Base-by-base conservation (phyloP, 2,329 filamentous ascomycete genomes). In the Sphaerulina vaccinii region DNA sequence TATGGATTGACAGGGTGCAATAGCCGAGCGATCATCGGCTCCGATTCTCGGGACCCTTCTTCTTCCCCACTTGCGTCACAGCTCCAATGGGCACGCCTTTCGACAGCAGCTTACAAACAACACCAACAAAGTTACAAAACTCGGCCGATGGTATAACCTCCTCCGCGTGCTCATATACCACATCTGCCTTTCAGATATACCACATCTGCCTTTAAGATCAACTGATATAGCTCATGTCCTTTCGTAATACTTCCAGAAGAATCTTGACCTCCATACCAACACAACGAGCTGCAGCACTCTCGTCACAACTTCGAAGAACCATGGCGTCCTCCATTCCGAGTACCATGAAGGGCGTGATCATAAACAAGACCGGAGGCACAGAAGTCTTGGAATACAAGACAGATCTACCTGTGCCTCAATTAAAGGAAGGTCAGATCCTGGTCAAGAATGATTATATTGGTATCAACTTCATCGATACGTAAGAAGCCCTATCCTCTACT, bases 401-500 rank as follows among this genome's bases (percentile, higher is more conserved):
- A 15, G 82, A 89, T 65, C 69, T 90, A 3, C 84, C 86, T 5
- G 81, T 95, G 1, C 88, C 90, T 0, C 73, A 77, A 43, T 81
- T 80, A 2, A 75, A 81, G 29, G 81, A 85, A n/a, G 85, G 83
- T 52, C 79, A 95, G 60, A 71, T 96, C 18, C 80, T 96, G 3
- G 81, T 96, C 52, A 87, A 86, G 71, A 95, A 95, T 71, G 82
- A 85, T 58, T 87, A 81, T 67, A 78, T 86, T 42, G 91, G 90
- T 54, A 76, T 96, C 55, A 96, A 96, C 73, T 96, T 81, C 73
- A 95, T 96, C 65, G 91, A 96, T 71, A 95, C 81, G 79, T 84
- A 70, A 62, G 73, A 29, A 29, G 24, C 11, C 24, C 11, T 29
- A 3, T 59, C 21, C 11, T 36, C n/a, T 40, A 11, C 18, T 7